Evolutionary conservation across 257 asterid genomes (phyloP).

Genomic region (Leptodermis oblonga): DNA sequence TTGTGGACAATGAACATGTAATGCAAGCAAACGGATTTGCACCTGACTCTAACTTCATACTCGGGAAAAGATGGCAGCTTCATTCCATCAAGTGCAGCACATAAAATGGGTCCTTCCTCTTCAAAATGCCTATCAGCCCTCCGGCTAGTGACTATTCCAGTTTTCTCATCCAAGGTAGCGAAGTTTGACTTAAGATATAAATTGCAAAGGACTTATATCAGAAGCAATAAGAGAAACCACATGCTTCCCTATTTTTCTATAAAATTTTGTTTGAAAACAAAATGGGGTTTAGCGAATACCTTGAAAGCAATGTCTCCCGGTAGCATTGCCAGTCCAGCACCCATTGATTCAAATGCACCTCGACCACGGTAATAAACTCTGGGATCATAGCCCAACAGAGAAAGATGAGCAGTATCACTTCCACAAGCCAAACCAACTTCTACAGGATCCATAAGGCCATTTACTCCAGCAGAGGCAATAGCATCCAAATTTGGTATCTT

Average conservation of each 20-base stretch:
- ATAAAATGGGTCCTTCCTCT: conserved; percentile 95
- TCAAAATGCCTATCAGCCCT: conserved; percentile 99
- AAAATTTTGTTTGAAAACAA: background rate
- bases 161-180: conserved; percentile 83
- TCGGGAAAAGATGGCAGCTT: conserved; percentile 74
- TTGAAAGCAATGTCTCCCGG: conserved; percentile 97
- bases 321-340: conserved; percentile 93
- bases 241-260: background rate
- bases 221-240: conserved; percentile 4
- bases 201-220: conserved; percentile 3
- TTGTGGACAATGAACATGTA: background rate
- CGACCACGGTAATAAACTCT: conserved; percentile 89
- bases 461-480: conserved; percentile 82
- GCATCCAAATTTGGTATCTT: conserved; percentile 69
- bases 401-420: conserved; percentile 97
- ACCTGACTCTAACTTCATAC: conserved; percentile 98
- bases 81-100: conserved; percentile 92
- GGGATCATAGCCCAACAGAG: conserved; percentile 88
- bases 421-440: conserved; percentile 96
- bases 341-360: conserved; percentile 99
- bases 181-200: conserved; percentile 68
- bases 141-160: conserved; percentile 80
- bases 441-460: conserved; percentile 97
- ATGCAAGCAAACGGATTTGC: conserved; percentile 10
- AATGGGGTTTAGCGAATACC: conserved; percentile 32